Conservation (phyloP, 1,284 basidiomycete species). For the Ganoderma meredithae region DNA sequence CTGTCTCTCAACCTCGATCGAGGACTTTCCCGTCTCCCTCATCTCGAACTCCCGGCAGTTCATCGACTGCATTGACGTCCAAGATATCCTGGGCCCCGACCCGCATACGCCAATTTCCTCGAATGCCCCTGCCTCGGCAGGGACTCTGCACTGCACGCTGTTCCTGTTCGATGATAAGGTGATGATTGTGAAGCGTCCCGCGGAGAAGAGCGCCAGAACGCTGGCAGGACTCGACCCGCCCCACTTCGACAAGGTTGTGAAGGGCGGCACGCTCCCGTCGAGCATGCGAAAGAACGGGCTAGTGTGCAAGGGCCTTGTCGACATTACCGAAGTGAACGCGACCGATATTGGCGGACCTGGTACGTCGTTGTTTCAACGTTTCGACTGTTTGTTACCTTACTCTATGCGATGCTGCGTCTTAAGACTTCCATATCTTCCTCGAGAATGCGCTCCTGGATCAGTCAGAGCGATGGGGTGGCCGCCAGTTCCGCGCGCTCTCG, state of each 20-base stretch:
- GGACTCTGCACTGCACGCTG: constrained; percentile 80
- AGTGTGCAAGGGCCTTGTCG: constrained; percentile 87
- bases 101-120: constrained; percentile 49
- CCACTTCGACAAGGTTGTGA: constrained; percentile 80
- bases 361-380: constrained; percentile 40
- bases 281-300: constrained; percentile 83
- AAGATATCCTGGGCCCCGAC: constrained; percentile 70
- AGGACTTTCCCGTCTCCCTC: constrained; percentile 89
- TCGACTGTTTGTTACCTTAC: constrained; percentile 14
- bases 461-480: constrained; percentile 82
- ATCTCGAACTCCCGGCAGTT: constrained; percentile 89
- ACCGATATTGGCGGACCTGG: constrained; percentile 87
- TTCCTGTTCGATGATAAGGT: constrained; percentile 97
- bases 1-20: constrained; percentile 85
- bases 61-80: constrained; percentile 94
- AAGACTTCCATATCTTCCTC: constrained; percentile 89
- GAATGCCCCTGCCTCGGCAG: constrained; percentile 32
- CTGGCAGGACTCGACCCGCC: constrained; percentile 79
- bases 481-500: constrained; percentile 79
- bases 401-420: neutral
- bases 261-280: constrained; percentile 61
- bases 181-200: constrained; percentile 89
- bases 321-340: constrained; percentile 84
- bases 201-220: constrained; percentile 75
- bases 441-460: constrained; percentile 84